phyloP scores from a whole-genome alignment of 2,329 filamentous ascomycete species.

The Aaosphaeria arxii region DNA sequence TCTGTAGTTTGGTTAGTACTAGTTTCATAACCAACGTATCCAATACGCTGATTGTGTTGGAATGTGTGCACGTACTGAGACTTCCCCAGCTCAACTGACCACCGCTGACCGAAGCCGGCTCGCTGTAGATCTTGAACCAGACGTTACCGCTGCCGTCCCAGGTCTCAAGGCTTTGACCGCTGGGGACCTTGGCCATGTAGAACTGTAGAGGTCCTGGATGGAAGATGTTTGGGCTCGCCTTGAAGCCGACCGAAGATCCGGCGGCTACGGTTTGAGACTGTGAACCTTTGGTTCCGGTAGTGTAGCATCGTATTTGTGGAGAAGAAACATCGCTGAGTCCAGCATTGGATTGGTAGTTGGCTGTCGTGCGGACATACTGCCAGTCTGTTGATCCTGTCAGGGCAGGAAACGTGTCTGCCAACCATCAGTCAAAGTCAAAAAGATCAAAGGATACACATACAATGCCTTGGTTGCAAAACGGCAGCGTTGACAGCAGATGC shows the following conservation, averaged over 20 bases:
- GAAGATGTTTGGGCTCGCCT: slow-evolving; percentile 25
- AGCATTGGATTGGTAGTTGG: slow-evolving; percentile 29
- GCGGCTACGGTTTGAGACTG: slow-evolving; percentile 20
- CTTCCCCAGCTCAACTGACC: slow-evolving; percentile 25
- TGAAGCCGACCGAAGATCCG: slow-evolving; percentile 31
- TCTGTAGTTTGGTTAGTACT: slow-evolving; percentile 1
- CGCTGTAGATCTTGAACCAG: slow-evolving; percentile 37
- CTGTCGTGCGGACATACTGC: slow-evolving; percentile 30
- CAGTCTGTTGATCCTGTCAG: slow-evolving; percentile 24
- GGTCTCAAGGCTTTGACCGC: slow-evolving; percentile 19
- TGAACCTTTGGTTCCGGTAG: slow-evolving; percentile 13
- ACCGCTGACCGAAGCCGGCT: slow-evolving; percentile 15
- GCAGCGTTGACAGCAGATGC: slow-evolving; percentile 18
- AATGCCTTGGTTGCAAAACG: slow-evolving; percentile 24
- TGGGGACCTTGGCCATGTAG: slow-evolving; percentile 37
- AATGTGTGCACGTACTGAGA: slow-evolving; percentile 10
- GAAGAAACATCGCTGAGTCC: slow-evolving; percentile 28
- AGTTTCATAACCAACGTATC: too few relatives aligned
- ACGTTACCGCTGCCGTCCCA: slow-evolving; percentile 34
- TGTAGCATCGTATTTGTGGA: slow-evolving; percentile 32
- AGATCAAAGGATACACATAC: slow-evolving; percentile 3
- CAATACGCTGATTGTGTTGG: neutral
- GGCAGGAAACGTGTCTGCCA: slow-evolving; percentile 21
- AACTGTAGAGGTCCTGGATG: slow-evolving; percentile 37
- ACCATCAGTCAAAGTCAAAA: neutral